Evolutionary conservation across 2,329 filamentous ascomycete genomes (phyloP).

Genomic region (Pseudogymnoascus sp.): DNA sequence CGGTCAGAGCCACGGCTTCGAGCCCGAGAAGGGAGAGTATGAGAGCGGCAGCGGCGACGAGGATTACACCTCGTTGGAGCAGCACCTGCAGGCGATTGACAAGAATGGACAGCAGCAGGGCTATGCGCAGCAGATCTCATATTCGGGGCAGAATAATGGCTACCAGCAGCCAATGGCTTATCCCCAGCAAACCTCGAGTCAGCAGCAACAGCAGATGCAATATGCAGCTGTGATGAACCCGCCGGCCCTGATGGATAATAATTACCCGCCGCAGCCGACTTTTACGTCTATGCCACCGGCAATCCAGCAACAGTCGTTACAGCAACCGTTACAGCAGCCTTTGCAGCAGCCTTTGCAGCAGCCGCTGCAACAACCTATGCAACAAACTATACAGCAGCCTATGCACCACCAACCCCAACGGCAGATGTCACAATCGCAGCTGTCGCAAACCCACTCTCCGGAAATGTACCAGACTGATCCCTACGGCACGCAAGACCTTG

Average conservation of each 20-base stretch:
- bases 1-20: conserved; percentile 36
- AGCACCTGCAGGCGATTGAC: conserved; percentile 33
- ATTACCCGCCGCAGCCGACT: conserved; percentile 38
- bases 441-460: conserved; percentile 31
- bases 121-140: conserved; percentile 44
- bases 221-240: conserved; percentile 46
- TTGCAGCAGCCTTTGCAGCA: neutral
- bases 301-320: conserved; percentile 31
- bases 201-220: conserved; percentile 41
- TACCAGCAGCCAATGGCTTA: conserved; percentile 24
- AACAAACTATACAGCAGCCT: conserved; percentile 14
- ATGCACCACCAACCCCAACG: neutral
- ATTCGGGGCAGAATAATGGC: conserved; percentile 34
- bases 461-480: conserved; percentile 52
- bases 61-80: conserved; percentile 43
- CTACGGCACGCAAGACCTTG: conserved; percentile 63
- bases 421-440: conserved; percentile 17
- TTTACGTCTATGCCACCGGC: conserved; percentile 47
- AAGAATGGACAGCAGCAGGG: conserved; percentile 29
- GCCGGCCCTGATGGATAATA: conserved; percentile 43
- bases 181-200: conserved; percentile 32
- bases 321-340: neutral
- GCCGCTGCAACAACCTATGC: conserved; percentile 18
- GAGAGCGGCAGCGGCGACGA: conserved; percentile 39
- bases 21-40: conserved; percentile 40